Evolutionary conservation across 1,284 basidiomycete genomes (phyloP).

Genomic region (Cryptococcus jaspeensis): DNA sequence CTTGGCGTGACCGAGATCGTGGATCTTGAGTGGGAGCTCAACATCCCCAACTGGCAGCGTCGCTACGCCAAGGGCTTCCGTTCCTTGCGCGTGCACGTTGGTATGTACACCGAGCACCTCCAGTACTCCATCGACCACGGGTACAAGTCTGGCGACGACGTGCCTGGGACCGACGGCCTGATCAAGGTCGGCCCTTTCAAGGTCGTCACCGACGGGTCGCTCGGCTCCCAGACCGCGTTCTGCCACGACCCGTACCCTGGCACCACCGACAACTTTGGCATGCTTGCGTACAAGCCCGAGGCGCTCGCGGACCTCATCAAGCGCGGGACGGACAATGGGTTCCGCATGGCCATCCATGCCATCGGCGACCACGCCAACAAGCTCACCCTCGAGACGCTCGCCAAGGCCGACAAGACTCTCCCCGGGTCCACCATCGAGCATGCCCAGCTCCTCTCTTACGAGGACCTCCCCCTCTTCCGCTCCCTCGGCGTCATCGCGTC

Average conservation of each 20-base stretch:
- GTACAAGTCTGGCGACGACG: conserved; percentile 27
- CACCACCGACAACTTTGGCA: conserved; percentile 24
- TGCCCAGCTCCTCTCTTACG: conserved; percentile 36
- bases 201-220: conserved; percentile 32
- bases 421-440: conserved; percentile 42
- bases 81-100: conserved; percentile 35
- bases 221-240: conserved; percentile 37
- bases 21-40: conserved; percentile 45
- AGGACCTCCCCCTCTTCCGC: conserved; percentile 35
- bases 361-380: conserved; percentile 44
- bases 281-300: conserved; percentile 21
- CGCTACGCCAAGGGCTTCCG: conserved; percentile 29
- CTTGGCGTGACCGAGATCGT: conserved; percentile 44
- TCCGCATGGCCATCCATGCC: conserved; percentile 44
- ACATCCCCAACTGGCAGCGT: conserved; percentile 29
- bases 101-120: conserved; percentile 41
- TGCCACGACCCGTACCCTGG: conserved; percentile 42
- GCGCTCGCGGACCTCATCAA: conserved; percentile 26
- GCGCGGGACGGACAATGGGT: conserved; percentile 23
- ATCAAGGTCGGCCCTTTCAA: conserved; percentile 41
- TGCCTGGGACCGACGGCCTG: conserved; percentile 30
- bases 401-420: conserved; percentile 18
- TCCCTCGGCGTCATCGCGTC: conserved; percentile 36
- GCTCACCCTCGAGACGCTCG: conserved; percentile 27
- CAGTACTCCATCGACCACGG: conserved; percentile 29